Conservation (phyloP, 2,329 filamentous ascomycete genomes). For the Rosellinia necatrix region DNA sequence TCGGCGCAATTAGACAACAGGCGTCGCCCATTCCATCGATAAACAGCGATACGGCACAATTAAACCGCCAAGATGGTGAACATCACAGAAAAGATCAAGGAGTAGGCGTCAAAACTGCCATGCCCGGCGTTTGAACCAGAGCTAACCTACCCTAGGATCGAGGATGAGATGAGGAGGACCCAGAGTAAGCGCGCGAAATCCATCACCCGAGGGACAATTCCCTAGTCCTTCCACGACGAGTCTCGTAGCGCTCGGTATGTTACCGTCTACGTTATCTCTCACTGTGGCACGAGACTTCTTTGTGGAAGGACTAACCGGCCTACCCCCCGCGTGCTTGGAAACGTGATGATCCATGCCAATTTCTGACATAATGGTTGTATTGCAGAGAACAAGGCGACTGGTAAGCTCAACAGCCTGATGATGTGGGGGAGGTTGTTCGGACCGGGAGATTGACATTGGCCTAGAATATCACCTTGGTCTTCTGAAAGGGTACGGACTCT, state of each 20-base stretch:
- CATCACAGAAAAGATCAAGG: slow-evolving; percentile 99
- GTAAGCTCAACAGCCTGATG: slow-evolving; percentile 58
- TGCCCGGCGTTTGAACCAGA: background rate
- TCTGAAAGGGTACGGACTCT: slow-evolving; percentile 78
- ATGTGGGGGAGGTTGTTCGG: background rate
- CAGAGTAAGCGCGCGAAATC: slow-evolving; percentile 71
- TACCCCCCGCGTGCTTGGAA: slow-evolving; percentile 14
- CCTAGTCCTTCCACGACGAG: slow-evolving; percentile 11
- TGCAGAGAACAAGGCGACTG: slow-evolving; percentile 96
- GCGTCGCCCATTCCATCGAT: too few relatives aligned
- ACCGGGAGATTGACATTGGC: slow-evolving; percentile 16
- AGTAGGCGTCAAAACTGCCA: slow-evolving; percentile 60
- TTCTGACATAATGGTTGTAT: slow-evolving; percentile 38
- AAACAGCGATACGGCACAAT: slow-evolving; percentile 4
- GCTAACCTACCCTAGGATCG: slow-evolving; percentile 74
- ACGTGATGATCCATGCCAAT: slow-evolving; percentile 16
- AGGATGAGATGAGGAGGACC: slow-evolving; percentile 99
- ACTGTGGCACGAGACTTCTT: slow-evolving; percentile 13
- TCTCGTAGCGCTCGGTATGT: slow-evolving; percentile 7
- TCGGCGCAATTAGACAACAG: too few relatives aligned
- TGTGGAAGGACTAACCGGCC: slow-evolving; percentile 6
- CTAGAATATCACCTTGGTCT: slow-evolving; percentile 97
- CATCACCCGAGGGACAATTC: slow-evolving; percentile 13
- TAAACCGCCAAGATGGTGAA: slow-evolving; percentile 78
- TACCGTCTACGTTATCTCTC: background rate